Evolutionary conservation across 2,329 filamentous ascomycete genomes (phyloP), one percentile per base, ranked within the genome.

Genomic region (Phyllosticta citribraziliensis): DNA sequence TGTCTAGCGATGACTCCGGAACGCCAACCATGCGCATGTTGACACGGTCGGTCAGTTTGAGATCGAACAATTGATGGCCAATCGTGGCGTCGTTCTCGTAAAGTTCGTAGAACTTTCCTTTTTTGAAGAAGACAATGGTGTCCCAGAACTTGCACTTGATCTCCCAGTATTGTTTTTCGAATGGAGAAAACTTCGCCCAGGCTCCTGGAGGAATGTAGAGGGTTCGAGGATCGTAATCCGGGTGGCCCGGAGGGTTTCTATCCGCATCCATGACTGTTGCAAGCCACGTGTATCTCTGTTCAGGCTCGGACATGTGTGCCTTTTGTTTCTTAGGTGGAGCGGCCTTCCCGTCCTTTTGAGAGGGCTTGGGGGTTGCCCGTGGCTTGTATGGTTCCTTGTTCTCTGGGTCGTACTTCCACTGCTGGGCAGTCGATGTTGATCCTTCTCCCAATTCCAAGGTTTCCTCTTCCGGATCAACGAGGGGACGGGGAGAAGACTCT

Each of bases 1-100:
- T 87, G 69, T 94, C 90, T n/a, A 99, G 79, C 12, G 91, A 96
- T 70, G 91, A 89, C 73, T 99, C 94, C 0, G 94, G 94, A 0
- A 99, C 94, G 64, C 94, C 94, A 2, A 97, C 94, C 94, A 99
- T 99, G 66, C 93, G 89, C 94, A 99, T 99, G 73, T 99, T 99
- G 72, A 99, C 94, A 60, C 94, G 85, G 69, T 99, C 94, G 0
- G 94, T 99, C 71, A 99, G 87, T 77, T 99, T 99, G 61, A 99
- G 82, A 73, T 99, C 94, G 68, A 99, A 99, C 17, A 97, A 80
- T 72, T 97, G 94, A 71, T 99, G 92, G 4, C 94, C 94, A 61
- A 97, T 87, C 0, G 93, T 96, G 5, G 94, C 94, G 74, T 99
- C 94, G 63, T 97, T 96, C 73, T 99, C 94, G 70, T 97, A 99